phyloP scores from a whole-genome alignment of 2,329 filamentous ascomycete genomes.

The Paracamarosporium sp. region DNA sequence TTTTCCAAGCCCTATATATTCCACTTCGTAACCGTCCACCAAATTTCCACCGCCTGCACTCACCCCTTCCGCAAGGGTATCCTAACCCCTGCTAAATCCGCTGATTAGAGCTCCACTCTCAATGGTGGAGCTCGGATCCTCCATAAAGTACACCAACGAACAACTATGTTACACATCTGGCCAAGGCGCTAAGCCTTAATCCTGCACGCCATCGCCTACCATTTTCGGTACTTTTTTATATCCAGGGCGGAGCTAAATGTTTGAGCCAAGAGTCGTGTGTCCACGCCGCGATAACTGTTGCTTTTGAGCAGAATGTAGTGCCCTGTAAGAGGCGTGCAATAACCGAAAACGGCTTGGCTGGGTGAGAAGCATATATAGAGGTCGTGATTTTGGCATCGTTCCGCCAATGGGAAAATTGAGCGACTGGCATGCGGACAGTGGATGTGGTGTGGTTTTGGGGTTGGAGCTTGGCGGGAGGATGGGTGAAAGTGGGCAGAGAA shows the following conservation, averaged over 20 bases:
- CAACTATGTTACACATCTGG: neutral
- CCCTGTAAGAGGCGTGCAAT: constrained; percentile 4
- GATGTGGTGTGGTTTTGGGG: neutral
- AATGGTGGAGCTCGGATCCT: neutral
- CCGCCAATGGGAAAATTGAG: neutral
- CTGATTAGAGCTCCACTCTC: neutral
- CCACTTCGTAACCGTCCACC: neutral
- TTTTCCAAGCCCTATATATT: neutral
- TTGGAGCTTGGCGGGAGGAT: neutral
- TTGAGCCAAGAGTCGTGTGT: constrained; percentile 12
- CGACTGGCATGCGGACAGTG: neutral
- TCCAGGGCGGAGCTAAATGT: constrained; percentile 17
- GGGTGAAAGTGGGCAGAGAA: too few relatives aligned
- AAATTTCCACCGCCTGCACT: too few relatives aligned
- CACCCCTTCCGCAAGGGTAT: too few relatives aligned
- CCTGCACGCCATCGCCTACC: neutral
- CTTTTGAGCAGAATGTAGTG: neutral
- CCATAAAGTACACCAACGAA: neutral
- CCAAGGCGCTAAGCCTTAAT: neutral
- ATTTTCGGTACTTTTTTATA: neutral
- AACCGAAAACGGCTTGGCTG: neutral
- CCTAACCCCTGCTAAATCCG: neutral
- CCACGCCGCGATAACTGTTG: neutral
- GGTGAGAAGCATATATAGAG: neutral
- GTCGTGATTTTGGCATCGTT: neutral